phyloP scores from a whole-genome alignment of 108 stramenopile genomes.

The Cyclotella atomus region DNA sequence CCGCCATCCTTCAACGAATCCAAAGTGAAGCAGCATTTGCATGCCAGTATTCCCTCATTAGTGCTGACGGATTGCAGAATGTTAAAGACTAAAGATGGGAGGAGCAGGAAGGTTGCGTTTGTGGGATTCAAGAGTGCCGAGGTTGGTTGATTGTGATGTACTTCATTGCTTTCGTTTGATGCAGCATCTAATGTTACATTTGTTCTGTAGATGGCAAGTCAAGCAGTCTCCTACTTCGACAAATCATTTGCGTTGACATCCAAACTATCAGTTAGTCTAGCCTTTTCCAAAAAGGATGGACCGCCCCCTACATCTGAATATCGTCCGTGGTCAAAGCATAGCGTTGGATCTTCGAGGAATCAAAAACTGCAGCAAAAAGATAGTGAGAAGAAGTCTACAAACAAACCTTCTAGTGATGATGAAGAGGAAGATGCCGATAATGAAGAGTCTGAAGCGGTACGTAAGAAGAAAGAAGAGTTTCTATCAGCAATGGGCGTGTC shows the following conservation, averaged over 20 bases:
- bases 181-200: not conserved
- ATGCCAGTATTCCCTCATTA: constrained; percentile 30
- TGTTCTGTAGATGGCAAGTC: constrained; percentile 60
- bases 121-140: constrained; percentile 68
- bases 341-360: constrained; percentile 48
- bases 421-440: not conserved
- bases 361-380: constrained; percentile 26
- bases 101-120: constrained; percentile 80
- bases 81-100: constrained; percentile 66
- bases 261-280: constrained; percentile 71
- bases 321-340: constrained; percentile 65
- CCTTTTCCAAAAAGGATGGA: constrained; percentile 60
- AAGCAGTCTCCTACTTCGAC: constrained; percentile 66
- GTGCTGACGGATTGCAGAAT: constrained; percentile 78
- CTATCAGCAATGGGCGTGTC: constrained; percentile 50
- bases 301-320: constrained; percentile 33
- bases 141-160: not conserved
- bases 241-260: constrained; percentile 60
- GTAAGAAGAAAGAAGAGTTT: constrained; percentile 50
- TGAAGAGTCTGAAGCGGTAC: constrained; percentile 31
- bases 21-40: constrained; percentile 63
- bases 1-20: constrained; percentile 68
- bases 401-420: constrained; percentile 13
- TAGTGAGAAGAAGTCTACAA: constrained; percentile 1
- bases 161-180: not conserved